Evolutionary conservation across 2,329 filamentous ascomycete genomes (phyloP), one percentile per base, ranked within the genome.

Genomic region (Fusarium redolens): DNA sequence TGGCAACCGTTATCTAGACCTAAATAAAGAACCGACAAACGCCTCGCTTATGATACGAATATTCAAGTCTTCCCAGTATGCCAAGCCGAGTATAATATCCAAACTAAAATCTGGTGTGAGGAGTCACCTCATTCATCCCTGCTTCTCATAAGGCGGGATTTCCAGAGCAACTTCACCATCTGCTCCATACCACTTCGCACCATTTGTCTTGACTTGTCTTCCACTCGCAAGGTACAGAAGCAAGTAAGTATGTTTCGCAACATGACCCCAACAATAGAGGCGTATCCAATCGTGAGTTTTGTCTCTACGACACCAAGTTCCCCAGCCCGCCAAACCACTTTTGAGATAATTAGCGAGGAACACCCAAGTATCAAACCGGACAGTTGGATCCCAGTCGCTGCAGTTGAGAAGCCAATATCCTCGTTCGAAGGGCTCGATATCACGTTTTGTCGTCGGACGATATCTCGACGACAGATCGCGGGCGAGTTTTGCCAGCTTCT

Each of bases 251-350:
- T 97, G 92, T 60, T 90, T 87, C 0, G 90, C 89, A 1, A 94
- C 83, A 69, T 92, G 88, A 1, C 93, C 95, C 91, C 93, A 97
- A 77, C 93, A 93, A 78, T 93, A 96, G 3, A 96, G 80, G 38
- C 90, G 87, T 4, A 97, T 80, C 73, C 83, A 86, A 7, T 75
- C 78, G 15, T 78, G 81, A 43, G 81, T 82, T 10, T 74, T 79
- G 30, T 76, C 75, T 52, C 89, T 82, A 18, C 78, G 81, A 72
- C 89, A 90, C 83, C 88, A 90, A 3, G 92, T 86, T 6, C 91
- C 90, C 92, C 92, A 94, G 6, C 92, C 92, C 0, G 88, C 87
- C 28, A 85, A 82, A 1, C 90, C 90, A 31, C 83, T 84, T 10
- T 83, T 83, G 38, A 97, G 82, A 54, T 90, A 89, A 20, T 90